phyloP scores from a whole-genome alignment of 2,329 filamentous ascomycete genomes.

The Sclerotinia trifoliorum region DNA sequence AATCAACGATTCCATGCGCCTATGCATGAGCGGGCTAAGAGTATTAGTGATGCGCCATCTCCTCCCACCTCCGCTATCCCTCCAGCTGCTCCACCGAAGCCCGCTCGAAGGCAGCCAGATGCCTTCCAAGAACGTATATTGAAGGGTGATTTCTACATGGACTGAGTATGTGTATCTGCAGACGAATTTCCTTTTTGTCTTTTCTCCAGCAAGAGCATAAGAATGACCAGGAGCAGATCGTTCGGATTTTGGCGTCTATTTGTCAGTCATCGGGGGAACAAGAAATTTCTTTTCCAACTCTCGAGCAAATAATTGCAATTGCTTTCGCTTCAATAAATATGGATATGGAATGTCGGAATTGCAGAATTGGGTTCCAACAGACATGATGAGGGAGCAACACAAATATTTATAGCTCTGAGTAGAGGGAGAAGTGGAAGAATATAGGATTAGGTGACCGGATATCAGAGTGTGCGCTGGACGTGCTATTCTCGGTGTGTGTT shows the following conservation, averaged over 20 bases:
- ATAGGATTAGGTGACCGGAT: constrained; percentile 4
- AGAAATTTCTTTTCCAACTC: not conserved
- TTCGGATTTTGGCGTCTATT: not conserved
- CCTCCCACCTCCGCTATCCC: constrained; percentile 48
- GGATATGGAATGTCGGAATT: not conserved
- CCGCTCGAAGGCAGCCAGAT: constrained; percentile 68
- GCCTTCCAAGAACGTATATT: constrained; percentile 95
- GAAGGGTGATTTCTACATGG: constrained; percentile 98
- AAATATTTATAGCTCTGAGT: constrained; percentile 1
- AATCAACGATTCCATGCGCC: constrained; percentile 35
- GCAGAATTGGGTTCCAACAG: not conserved
- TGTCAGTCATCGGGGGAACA: not conserved
- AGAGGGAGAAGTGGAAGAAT: constrained; percentile 2
- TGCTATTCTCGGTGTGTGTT: constrained; percentile 27
- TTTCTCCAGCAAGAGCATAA: constrained; percentile 6
- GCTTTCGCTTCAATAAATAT: not conserved
- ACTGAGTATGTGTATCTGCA: constrained; percentile 49
- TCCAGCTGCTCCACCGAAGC: constrained; percentile 46
- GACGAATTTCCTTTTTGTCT: constrained; percentile 7
- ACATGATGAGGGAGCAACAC: not conserved
- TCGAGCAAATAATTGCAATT: not conserved
- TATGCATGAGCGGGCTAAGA: constrained; percentile 66
- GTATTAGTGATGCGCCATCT: constrained; percentile 62
- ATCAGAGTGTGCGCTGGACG: constrained; percentile 34
- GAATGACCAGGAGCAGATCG: not conserved